These are phyloP conservation scores for Bimuria novae-zelandiae DNA, from an alignment of 2,329 filamentous ascomycete species.

Conservation along the genomic window DNA sequence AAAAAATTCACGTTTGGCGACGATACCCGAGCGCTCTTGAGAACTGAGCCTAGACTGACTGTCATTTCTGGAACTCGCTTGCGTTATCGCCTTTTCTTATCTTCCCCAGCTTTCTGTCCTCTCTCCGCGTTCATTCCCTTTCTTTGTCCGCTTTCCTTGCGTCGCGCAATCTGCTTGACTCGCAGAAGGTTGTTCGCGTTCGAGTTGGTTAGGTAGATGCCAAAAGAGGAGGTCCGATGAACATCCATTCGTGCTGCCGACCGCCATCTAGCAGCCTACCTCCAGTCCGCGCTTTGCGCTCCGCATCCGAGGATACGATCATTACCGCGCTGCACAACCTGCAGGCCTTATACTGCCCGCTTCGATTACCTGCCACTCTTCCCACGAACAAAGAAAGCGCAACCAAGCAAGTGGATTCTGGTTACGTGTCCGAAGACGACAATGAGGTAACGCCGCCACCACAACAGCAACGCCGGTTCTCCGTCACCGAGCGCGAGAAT, in stretches of 20 bases:
- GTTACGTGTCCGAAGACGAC: slow-evolving; percentile 42
- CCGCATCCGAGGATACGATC: slow-evolving; percentile 29
- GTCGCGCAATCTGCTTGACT: slow-evolving; percentile 8
- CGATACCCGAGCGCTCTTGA: slow-evolving; percentile 32
- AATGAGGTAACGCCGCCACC: slow-evolving; percentile 13
- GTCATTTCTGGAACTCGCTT: slow-evolving; percentile 8
- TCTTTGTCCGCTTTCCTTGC: slow-evolving; percentile 11
- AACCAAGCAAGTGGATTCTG: slow-evolving; percentile 35
- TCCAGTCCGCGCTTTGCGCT: slow-evolving; percentile 28
- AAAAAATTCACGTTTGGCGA: slow-evolving; percentile 25
- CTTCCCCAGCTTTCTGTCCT: slow-evolving; percentile 22
- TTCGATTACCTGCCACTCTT: slow-evolving; percentile 33
- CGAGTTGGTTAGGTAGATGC: no score
- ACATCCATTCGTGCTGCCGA: slow-evolving; percentile 29
- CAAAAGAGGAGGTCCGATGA: slow-evolving; percentile 30
- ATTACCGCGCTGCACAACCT: slow-evolving; percentile 31
- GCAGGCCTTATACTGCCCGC: slow-evolving; percentile 39
- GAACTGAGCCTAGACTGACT: slow-evolving; percentile 34
- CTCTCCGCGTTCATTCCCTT: slow-evolving; percentile 16
- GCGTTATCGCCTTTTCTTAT: slow-evolving; percentile 14
- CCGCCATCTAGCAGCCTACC: slow-evolving; percentile 42
- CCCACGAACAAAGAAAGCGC: slow-evolving; percentile 15
- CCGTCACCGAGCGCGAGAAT: slow-evolving; percentile 20
- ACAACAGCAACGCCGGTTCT: slow-evolving; percentile 1
- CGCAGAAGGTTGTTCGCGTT: background rate